A percentile compares a stretch with the other conserved stretches of the same genome.
Conservation (phyloP, 441 rosid species). For the Erodium moschatum region DNA sequence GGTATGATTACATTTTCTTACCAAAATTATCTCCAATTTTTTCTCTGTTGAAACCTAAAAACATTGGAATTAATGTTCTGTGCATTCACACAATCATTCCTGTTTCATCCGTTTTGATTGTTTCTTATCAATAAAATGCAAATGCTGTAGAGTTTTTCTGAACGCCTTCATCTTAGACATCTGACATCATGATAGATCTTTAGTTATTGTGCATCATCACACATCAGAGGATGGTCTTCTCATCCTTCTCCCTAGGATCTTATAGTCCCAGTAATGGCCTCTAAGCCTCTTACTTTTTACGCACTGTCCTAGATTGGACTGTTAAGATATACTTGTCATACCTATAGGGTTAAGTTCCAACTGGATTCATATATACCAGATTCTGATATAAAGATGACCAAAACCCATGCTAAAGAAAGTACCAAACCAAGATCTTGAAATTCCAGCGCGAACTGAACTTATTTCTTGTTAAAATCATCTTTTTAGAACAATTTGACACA, state of each 20-base stretch:
- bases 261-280: not conserved
- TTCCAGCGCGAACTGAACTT: not conserved
- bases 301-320: not conserved
- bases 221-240: not conserved
- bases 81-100: not conserved
- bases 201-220: not conserved
- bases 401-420: not conserved
- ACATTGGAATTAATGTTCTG: not conserved
- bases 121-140: too few relatives aligned
- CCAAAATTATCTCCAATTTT: not conserved
- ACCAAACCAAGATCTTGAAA: not conserved
- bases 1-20: conserved; percentile 22
- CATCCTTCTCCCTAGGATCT: not conserved
- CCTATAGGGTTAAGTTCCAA: not conserved
- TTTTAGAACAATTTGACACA: too few relatives aligned
- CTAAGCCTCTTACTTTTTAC: too few relatives aligned
- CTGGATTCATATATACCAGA: not conserved
- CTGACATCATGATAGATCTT: not conserved
- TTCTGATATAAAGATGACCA: not conserved
- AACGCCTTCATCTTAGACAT: too few relatives aligned
- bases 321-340: too few relatives aligned
- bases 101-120: too few relatives aligned
- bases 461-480: not conserved
- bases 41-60: not conserved
- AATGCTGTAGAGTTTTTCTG: too few relatives aligned